A percentile compares a stretch with the other conserved stretches of the same genome.
These are phyloP conservation scores for Citrus medica DNA, from an alignment of 345 rosid genomes.

Conservation along the genomic window DNA sequence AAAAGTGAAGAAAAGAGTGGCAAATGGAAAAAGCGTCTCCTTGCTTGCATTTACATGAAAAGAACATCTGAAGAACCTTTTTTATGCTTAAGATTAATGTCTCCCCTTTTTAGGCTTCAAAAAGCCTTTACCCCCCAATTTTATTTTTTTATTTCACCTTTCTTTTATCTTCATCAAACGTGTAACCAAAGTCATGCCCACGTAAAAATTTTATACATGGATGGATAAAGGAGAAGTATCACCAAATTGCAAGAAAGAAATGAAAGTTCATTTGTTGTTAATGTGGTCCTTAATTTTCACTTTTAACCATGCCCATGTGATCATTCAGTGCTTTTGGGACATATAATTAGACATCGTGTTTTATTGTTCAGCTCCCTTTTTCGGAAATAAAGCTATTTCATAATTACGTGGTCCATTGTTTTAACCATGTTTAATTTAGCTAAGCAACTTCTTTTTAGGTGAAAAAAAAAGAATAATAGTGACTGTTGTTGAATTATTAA, in stretches of 20 bases:
- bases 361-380: background rate
- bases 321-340: constrained; percentile 7
- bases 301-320: constrained; percentile 20
- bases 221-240: background rate
- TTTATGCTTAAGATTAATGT: constrained; percentile 17
- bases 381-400: background rate
- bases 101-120: constrained; percentile 16
- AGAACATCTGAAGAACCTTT: background rate
- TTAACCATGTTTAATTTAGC: background rate
- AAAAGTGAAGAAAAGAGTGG: constrained; percentile 16
- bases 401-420: constrained; percentile 21
- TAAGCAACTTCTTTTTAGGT: background rate
- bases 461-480: background rate
- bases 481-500: background rate
- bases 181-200: constrained; percentile 5
- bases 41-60: too few relatives aligned
- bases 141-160: background rate
- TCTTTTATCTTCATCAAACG: constrained; percentile 8
- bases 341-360: background rate
- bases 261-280: background rate
- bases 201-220: background rate
- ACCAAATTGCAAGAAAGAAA: background rate
- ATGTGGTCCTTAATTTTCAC: constrained; percentile 13
- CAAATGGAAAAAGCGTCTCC: background rate
- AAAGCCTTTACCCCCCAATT: background rate